Percentiles rank a stretch among this genome's conserved stretches.
These are phyloP conservation scores for Castanopsis chinensis DNA, from an alignment of 306 rosid genomes.

Conservation along the genomic window DNA sequence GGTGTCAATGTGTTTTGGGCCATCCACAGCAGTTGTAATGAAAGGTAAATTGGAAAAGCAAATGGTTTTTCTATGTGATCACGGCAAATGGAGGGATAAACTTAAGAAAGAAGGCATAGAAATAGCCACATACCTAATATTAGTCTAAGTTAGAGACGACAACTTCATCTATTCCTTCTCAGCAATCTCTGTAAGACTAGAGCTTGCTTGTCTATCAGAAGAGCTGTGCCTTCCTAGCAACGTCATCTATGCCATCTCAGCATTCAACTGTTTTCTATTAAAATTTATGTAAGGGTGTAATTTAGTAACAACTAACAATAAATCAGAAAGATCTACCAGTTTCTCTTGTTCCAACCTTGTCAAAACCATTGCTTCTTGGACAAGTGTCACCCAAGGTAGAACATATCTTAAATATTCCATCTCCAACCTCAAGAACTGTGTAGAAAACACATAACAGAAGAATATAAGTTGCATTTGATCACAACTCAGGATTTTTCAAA, in stretches of 20 bases:
- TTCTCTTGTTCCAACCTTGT: conserved; percentile 50
- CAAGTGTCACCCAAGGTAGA: conserved; percentile 96
- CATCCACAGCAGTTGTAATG: conserved; percentile 90
- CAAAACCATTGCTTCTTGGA: conserved; percentile 96
- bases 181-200: conserved; percentile 89
- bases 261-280: conserved; percentile 85
- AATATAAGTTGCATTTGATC: too few species aligned
- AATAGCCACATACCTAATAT: conserved; percentile 53
- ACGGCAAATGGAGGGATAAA: background rate
- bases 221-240: conserved; percentile 64
- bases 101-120: background rate
- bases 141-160: conserved; percentile 81
- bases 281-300: background rate
- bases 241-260: conserved; percentile 43
- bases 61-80: background rate
- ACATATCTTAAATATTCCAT: conserved; percentile 88
- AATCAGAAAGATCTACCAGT: background rate
- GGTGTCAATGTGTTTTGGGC: conserved; percentile 93
- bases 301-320: background rate
- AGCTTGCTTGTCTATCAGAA: conserved; percentile 58
- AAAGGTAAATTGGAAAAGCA: conserved; percentile 68
- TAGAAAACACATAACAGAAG: background rate
- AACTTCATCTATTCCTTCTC: conserved; percentile 97
- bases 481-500: too few species aligned
- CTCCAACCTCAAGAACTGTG: conserved; percentile 92